Evolutionary conservation across 345 rosid genomes (phyloP), one percentile per base, ranked within the genome.

Genomic region (Capsella bursapastoris): DNA sequence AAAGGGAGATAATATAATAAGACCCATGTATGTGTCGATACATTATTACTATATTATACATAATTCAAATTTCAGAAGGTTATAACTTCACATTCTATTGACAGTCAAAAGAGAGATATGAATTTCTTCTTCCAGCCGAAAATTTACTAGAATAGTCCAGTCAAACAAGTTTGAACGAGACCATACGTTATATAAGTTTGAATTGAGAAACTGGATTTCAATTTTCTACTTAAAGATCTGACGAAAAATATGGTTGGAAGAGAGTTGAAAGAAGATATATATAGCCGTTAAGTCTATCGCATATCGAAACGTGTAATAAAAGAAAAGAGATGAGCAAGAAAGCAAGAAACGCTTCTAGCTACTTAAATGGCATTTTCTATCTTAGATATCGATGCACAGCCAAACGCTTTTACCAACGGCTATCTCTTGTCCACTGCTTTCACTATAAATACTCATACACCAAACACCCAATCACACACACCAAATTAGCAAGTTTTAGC

Each of bases 291-390:
- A 78, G 16, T 82, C 81, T 41, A 60, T 55, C 79, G 83, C 85
- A 84, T 84, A 87, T 49, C 15, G 80, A 82, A 6, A 88, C 89
- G 85, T 85, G 87, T 80, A 72, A 73, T 8, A 7, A 64, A 55
- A 56, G 12, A 12, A 60, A 60, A 53, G 60, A 67, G 3, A 56
- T 12, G 55, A 61, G 47, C 68, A 71, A 70, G 57, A 67, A 15
- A 16, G 80, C 79, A 86, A 16, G 81, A 82, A 86, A 83, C 87
- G 88, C 74, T 70, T 63, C 41, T 22, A 22, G 25, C 25, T 59
- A 22, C 8, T 63, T 43, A 51, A 13, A 60, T 11, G 18, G 58
- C 57, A 35, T 57, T 15, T 61, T 56, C 44, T 56, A 14, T 35
- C 40, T 1, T 35, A 44, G 28, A 15, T 12, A 35, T 59, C 7